phyloP scores from a whole-genome alignment of 2,329 filamentous ascomycete species.

The Kalmusia sp. region DNA sequence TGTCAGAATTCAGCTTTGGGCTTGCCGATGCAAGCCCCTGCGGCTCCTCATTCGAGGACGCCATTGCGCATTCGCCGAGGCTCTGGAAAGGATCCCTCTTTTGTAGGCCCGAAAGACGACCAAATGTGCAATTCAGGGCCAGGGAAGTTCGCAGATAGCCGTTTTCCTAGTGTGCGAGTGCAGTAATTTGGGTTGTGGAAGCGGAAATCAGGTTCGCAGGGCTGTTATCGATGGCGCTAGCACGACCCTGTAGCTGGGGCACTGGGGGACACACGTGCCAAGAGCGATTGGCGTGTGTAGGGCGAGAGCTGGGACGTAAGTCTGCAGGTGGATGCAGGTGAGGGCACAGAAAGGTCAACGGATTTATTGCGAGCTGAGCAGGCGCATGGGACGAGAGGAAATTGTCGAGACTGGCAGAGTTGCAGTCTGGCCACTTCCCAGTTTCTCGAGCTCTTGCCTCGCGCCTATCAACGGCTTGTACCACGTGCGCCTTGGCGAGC shows the following conservation, averaged over 20 bases:
- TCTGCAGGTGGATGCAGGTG: slow-evolving; percentile 14
- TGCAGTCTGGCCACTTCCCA: slow-evolving; percentile 1
- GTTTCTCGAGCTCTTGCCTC: slow-evolving; percentile 6
- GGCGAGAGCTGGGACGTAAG: not conserved
- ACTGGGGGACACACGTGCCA: slow-evolving; percentile 37
- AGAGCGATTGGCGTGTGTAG: slow-evolving; percentile 28
- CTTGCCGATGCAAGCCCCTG: slow-evolving; percentile 23
- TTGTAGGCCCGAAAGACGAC: not conserved
- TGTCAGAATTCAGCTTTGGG: slow-evolving; percentile 26
- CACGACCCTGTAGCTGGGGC: slow-evolving; percentile 8
- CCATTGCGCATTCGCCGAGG: slow-evolving; percentile 12
- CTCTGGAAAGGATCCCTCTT: not conserved
- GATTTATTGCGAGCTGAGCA: not conserved
- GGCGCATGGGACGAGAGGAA: not conserved
- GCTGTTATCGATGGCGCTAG: slow-evolving; percentile 24
- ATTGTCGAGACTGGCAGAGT: not conserved
- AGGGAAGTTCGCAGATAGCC: slow-evolving; percentile 12
- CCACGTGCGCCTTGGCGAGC: slow-evolving; percentile 1
- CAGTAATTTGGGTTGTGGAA: slow-evolving; percentile 2
- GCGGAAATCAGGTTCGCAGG: slow-evolving; percentile 12
- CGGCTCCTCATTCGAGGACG: slow-evolving; percentile 35
- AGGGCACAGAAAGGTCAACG: slow-evolving; percentile 8
- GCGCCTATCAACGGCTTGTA: slow-evolving; percentile 8
- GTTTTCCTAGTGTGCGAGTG: slow-evolving; percentile 20
- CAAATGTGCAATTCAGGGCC: not conserved